Conservation (phyloP, 139 green algal genomes). For the Pedinophyceae sp. region DNA sequence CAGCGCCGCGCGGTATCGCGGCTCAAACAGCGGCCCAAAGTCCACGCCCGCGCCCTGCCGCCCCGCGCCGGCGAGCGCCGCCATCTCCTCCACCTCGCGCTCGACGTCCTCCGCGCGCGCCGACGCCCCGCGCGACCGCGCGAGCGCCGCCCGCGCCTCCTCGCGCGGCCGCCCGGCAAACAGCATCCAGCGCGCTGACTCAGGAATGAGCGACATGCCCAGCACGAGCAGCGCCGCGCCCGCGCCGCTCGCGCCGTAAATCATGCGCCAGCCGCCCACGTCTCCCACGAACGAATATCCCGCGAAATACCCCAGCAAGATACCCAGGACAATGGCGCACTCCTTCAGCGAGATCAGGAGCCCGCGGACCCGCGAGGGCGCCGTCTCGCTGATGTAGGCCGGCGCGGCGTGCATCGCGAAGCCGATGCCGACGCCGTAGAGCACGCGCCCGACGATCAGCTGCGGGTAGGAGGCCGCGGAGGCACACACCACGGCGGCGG, state of each 20-base stretch:
- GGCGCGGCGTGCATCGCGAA: slow-evolving; percentile 85
- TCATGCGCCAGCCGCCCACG: slow-evolving; percentile 64
- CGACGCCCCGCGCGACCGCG: slow-evolving; percentile 15
- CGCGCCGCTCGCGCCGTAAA: slow-evolving; percentile 33
- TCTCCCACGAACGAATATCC: slow-evolving; percentile 25
- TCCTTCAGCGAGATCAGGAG: slow-evolving; percentile 40
- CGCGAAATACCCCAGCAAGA: slow-evolving; percentile 60
- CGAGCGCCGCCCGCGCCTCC: slow-evolving; percentile 21
- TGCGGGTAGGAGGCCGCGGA: slow-evolving; percentile 15
- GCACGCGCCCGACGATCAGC: slow-evolving; percentile 36
- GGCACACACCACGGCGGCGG: slow-evolving; percentile 15
- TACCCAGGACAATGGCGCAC: slow-evolving; percentile 48
- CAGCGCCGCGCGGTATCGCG: slow-evolving; percentile 34
- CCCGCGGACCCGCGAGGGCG: slow-evolving; percentile 44
- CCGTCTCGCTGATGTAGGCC: slow-evolving; percentile 83
- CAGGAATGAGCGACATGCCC: slow-evolving; percentile 50
- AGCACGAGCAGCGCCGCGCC: slow-evolving; percentile 31
- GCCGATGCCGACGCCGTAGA: slow-evolving; percentile 80
- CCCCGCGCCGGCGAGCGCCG: neutral
- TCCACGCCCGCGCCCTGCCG: neutral
- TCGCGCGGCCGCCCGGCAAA: slow-evolving; percentile 19
- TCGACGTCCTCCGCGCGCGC: slow-evolving; percentile 8
- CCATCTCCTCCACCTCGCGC: slow-evolving; percentile 13
- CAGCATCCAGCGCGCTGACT: slow-evolving; percentile 76
- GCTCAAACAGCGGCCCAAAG: slow-evolving; percentile 9